Conservation (phyloP, 2,329 filamentous ascomycete genomes). For the Penicillium thymicola region DNA sequence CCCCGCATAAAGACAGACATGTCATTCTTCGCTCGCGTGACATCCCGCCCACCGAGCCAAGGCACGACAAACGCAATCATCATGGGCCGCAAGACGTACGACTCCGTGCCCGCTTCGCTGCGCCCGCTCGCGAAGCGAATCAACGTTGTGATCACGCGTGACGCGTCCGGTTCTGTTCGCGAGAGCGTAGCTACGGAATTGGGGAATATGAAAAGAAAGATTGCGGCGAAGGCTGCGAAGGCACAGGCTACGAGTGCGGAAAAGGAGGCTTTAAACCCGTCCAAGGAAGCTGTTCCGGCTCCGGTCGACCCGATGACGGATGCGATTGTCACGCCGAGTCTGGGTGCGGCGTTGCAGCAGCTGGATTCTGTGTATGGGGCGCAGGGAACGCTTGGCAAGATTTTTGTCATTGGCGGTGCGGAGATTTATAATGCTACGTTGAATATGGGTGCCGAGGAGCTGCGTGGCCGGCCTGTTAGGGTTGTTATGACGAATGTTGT, state of each 20-base stretch:
- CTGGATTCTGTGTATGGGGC: conserved; percentile 30
- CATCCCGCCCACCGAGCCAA: conserved; percentile 55
- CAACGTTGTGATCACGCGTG: conserved; percentile 74
- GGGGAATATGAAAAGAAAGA: conserved; percentile 26
- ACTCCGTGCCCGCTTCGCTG: conserved; percentile 75
- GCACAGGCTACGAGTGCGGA: neutral
- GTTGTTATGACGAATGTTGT: conserved; percentile 44
- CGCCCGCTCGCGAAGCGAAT: conserved; percentile 74
- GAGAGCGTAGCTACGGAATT: conserved; percentile 37
- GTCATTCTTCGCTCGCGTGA: conserved; percentile 90
- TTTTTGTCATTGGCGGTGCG: conserved; percentile 87
- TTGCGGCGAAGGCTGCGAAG: conserved; percentile 18
- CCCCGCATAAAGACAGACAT: conserved; percentile 85
- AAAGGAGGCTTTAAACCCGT: neutral
- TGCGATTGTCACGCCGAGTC: conserved; percentile 54
- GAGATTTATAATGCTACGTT: conserved; percentile 78
- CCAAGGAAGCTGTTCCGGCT: neutral
- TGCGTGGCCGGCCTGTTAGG: conserved; percentile 23
- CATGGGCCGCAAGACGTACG: conserved; percentile 98
- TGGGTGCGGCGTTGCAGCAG: conserved; percentile 55
- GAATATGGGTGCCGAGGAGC: conserved; percentile 14
- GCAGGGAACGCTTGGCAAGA: conserved; percentile 48
- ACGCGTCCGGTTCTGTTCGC: conserved; percentile 29
- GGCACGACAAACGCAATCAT: conserved; percentile 68
- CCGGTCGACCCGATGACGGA: conserved; percentile 27